A percentile compares a stretch with the other conserved stretches of the same genome.
Evolutionary conservation across 441 rosid genomes (phyloP).

Genomic region (Gossypium aridum): DNA sequence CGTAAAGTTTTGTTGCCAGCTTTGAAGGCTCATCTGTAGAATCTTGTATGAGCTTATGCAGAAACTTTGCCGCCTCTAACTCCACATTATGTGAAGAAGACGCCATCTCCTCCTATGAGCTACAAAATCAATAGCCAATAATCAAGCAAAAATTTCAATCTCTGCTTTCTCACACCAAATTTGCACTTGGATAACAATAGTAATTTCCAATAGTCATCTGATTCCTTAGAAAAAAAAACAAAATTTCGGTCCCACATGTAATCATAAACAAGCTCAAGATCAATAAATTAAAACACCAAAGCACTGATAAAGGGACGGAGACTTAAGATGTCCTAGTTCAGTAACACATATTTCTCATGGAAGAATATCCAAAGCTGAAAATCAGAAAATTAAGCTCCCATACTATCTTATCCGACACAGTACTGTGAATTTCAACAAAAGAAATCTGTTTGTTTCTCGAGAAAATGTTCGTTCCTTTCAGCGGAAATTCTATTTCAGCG

Average conservation of each 20-base stretch:
- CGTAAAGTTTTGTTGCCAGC: slow-evolving; percentile 92
- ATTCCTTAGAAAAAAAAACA: neutral
- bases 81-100: slow-evolving; percentile 79
- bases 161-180: neutral
- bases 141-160: neutral
- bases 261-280: neutral
- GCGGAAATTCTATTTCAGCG: neutral
- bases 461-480: neutral
- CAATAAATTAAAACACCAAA: neutral
- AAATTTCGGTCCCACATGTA: neutral
- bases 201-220: neutral
- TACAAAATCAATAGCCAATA: slow-evolving; percentile 9
- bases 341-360: neutral
- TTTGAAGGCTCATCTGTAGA: slow-evolving; percentile 95
- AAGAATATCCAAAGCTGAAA: neutral
- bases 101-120: slow-evolving; percentile 54
- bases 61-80: slow-evolving; percentile 98
- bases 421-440: neutral
- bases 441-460: neutral
- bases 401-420: neutral
- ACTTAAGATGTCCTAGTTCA: neutral
- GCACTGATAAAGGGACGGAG: neutral
- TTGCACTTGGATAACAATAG: neutral
- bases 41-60: slow-evolving; percentile 96
- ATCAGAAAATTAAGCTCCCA: neutral